These are phyloP conservation scores for Crotalaria pallida DNA, from an alignment of 306 rosid genomes.

Conservation along the genomic window DNA sequence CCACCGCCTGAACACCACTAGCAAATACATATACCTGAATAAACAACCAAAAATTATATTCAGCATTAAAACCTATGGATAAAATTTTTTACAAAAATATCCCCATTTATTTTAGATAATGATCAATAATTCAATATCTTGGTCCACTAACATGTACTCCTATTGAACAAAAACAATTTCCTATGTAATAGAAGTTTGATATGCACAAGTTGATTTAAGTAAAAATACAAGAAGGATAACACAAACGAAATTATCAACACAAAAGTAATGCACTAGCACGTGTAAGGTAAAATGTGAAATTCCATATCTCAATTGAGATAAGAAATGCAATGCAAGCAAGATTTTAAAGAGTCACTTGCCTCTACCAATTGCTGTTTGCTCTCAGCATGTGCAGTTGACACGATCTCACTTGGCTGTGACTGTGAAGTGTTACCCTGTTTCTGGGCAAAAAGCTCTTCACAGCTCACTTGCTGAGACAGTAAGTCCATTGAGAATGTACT, in stretches of 20 bases:
- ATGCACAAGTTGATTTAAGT: not conserved
- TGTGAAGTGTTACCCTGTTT: not conserved
- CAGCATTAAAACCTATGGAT: not conserved
- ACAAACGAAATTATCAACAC: not conserved
- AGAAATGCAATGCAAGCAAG: not conserved
- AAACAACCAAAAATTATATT: not conserved
- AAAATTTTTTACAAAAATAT: not conserved
- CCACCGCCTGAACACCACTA: not conserved
- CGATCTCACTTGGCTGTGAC: conserved; percentile 1
- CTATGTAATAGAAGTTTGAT: not conserved
- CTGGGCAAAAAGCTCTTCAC: conserved; percentile 8
- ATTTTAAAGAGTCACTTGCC: conserved; percentile 36
- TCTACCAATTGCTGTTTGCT: conserved; percentile 12
- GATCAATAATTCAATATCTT: not conserved
- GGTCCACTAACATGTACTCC: not conserved
- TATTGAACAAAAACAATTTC: not conserved
- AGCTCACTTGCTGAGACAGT: conserved; percentile 10
- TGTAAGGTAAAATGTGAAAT: not conserved
- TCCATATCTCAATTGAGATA: not conserved
- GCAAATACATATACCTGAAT: not conserved
- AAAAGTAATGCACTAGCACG: not conserved
- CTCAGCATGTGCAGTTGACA: not conserved
- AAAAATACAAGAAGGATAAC: not conserved
- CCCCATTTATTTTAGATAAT: not conserved
- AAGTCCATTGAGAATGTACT: not conserved